phyloP scores from a whole-genome alignment of 208 protist genomes.

The Zelonia costaricensis region DNA sequence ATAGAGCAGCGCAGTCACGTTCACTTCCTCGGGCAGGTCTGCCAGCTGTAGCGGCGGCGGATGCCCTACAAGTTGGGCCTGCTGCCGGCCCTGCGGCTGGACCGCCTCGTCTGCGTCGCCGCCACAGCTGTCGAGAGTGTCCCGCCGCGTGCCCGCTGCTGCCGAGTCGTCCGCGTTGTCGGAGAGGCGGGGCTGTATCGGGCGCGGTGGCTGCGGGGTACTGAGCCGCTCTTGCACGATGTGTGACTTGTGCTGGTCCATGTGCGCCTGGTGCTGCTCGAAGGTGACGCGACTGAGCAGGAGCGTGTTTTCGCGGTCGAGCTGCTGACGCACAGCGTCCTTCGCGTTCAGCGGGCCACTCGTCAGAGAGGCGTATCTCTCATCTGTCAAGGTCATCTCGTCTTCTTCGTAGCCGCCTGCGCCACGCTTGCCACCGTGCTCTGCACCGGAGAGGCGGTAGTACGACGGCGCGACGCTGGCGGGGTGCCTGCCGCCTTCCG shows the following conservation, averaged over 20 bases:
- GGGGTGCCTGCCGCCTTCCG: conserved; percentile 14
- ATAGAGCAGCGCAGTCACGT: conserved; percentile 66
- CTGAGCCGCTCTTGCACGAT: conserved; percentile 20
- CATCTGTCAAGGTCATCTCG: conserved; percentile 23
- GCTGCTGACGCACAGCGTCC: conserved; percentile 8
- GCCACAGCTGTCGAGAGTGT: not conserved
- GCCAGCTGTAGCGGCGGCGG: conserved; percentile 1
- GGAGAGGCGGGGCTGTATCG: not conserved
- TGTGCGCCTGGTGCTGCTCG: conserved; percentile 35
- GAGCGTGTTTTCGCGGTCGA: conserved; percentile 37
- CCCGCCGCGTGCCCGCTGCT: not conserved
- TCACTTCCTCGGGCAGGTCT: conserved; percentile 37
- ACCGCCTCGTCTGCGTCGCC: not conserved
- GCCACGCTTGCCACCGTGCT: conserved; percentile 1
- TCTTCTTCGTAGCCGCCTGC: conserved; percentile 11
- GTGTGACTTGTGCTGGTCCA: conserved; percentile 37
- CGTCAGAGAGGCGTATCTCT: conserved; percentile 13
- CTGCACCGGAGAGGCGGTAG: conserved; percentile 10
- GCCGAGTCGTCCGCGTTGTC: not conserved
- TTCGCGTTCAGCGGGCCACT: conserved; percentile 8
- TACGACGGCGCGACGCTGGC: conserved; percentile 1
- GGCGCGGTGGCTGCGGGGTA: not conserved
- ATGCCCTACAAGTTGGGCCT: not conserved
- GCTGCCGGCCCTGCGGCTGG: not conserved
- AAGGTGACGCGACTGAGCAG: conserved; percentile 39